Evolutionary conservation across 495 filamentous ascomycete species (phyloP), one percentile per base, ranked within the genome.

Genomic region (Trichoderma orchidacearum): DNA sequence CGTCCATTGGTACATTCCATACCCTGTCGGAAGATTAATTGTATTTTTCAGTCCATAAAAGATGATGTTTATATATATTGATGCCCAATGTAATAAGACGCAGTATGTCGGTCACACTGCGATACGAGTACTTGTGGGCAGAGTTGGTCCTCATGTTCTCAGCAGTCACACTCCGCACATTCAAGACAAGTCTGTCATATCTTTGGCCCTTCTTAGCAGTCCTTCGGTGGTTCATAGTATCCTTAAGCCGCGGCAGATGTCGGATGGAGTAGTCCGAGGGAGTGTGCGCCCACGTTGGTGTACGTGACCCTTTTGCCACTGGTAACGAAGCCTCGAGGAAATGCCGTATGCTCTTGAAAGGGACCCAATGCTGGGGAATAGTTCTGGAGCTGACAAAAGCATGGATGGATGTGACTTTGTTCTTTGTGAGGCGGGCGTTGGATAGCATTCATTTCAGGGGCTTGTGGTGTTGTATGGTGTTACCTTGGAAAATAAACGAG

Each of bases 1-100:
- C 78, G 78, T 65, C 81, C 80, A 18, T 72, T 73, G 0, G 80
- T 80, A 58, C 80, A 80, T 0, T 68, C 64, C 78, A 81, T 82
- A n/a, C n/a, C n/a, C n/a, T n/a, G n/a, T n/a, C n/a, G n/a, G n/a
- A n/a, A n/a, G n/a, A n/a, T n/a, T n/a, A n/a, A n/a, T n/a, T n/a
- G n/a, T n/a, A n/a, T n/a, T n/a, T n/a, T n/a, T n/a, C n/a, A n/a
- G n/a, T n/a, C n/a, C n/a, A n/a, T n/a, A n/a, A n/a, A n/a, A n/a
- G n/a, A n/a, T n/a, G n/a, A n/a, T n/a, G n/a, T n/a, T n/a, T n/a
- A n/a, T n/a, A n/a, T n/a, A n/a, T n/a, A n/a, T n/a, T n/a, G n/a
- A n/a, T n/a, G n/a, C n/a, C n/a, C n/a, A n/a, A n/a, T n/a, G n/a
- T n/a, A n/a, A n/a, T n/a, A n/a, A n/a, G n/a, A n/a, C n/a, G n/a